These are phyloP conservation scores for Emergomyces orientalis DNA, from an alignment of 2,329 filamentous ascomycete species.

Conservation along the genomic window DNA sequence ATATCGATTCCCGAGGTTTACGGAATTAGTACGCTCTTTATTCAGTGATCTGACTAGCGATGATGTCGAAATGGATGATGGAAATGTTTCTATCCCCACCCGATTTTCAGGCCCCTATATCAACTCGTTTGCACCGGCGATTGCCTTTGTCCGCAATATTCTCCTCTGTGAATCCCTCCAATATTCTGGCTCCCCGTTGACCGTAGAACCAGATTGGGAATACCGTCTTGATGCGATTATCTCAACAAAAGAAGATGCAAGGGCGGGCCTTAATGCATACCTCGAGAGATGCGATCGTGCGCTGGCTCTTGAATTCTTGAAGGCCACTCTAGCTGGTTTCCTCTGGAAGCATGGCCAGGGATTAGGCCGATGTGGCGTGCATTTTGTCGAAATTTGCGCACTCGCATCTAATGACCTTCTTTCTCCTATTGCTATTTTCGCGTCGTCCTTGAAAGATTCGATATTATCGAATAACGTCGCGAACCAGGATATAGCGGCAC, in stretches of 20 bases:
- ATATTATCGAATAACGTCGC: slow-evolving; percentile 64
- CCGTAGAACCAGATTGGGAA: slow-evolving; percentile 75
- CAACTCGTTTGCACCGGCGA: slow-evolving; percentile 56
- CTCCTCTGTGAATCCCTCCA: slow-evolving; percentile 49
- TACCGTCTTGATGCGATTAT: slow-evolving; percentile 64
- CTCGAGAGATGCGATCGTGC: slow-evolving; percentile 27
- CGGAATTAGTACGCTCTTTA: slow-evolving; percentile 25
- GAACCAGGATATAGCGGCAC: slow-evolving; percentile 47
- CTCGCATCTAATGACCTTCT: slow-evolving; percentile 47
- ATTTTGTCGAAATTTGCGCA: slow-evolving; percentile 48
- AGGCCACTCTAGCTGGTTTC: slow-evolving; percentile 39
- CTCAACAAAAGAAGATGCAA: slow-evolving; percentile 57
- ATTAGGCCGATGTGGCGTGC: slow-evolving; percentile 38
- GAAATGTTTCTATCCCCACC: slow-evolving; percentile 15
- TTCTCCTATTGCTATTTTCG: slow-evolving; percentile 41
- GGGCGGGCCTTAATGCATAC: slow-evolving; percentile 43
- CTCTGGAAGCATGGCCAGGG: slow-evolving; percentile 32
- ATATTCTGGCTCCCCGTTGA: slow-evolving; percentile 36
- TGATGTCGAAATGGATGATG: slow-evolving; percentile 6
- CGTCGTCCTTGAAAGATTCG: slow-evolving; percentile 46
- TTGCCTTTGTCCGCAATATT: slow-evolving; percentile 58
- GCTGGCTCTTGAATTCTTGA: slow-evolving; percentile 35
- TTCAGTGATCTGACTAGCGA: slow-evolving; percentile 4
- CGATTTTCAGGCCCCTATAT: slow-evolving; percentile 25
- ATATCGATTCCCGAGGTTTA: slow-evolving; percentile 34